Percentiles rank a stretch among this genome's conserved stretches.
Conservation (phyloP, 2,329 filamentous ascomycete genomes). For the Dissoconium aciculare region DNA sequence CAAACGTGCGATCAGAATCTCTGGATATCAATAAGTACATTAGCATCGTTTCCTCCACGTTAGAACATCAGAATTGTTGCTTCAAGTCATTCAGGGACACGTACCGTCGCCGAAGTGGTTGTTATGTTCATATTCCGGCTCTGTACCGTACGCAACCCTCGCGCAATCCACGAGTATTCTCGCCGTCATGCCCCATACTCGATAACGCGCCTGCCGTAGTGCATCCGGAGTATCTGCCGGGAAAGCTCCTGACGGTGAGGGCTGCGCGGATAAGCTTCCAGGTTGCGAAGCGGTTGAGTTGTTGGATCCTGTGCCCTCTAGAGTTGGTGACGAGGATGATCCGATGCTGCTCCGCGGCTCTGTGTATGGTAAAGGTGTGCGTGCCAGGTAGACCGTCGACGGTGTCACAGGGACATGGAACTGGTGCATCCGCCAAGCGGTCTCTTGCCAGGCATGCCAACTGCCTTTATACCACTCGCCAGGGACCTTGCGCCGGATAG, state of each 20-base stretch:
- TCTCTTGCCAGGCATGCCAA: conserved; percentile 68
- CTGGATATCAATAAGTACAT: no score
- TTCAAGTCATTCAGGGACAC: no score
- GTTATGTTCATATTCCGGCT: conserved; percentile 70
- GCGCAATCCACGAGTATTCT: conserved; percentile 80
- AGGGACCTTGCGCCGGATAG: conserved; percentile 21
- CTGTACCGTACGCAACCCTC: conserved; percentile 63
- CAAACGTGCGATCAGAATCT: conserved; percentile 47
- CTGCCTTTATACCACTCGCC: conserved; percentile 71
- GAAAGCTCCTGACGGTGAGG: no score
- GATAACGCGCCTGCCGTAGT: conserved; percentile 38
- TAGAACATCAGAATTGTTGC: no score
- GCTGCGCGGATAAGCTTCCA: background rate
- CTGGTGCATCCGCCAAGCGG: conserved; percentile 75
- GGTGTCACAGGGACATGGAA: conserved; percentile 73
- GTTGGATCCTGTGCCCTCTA: no score
- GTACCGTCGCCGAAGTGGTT: conserved; percentile 44
- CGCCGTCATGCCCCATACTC: conserved; percentile 92
- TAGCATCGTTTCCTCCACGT: no score
- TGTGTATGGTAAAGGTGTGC: conserved; percentile 11
- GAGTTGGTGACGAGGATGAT: no score
- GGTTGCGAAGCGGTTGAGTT: background rate
- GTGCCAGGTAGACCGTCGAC: conserved; percentile 42
- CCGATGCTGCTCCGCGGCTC: no score
- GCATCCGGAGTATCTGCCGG: no score